Base-by-base conservation (phyloP, 257 asterid genomes). In the Forsythia viridissima region DNA sequence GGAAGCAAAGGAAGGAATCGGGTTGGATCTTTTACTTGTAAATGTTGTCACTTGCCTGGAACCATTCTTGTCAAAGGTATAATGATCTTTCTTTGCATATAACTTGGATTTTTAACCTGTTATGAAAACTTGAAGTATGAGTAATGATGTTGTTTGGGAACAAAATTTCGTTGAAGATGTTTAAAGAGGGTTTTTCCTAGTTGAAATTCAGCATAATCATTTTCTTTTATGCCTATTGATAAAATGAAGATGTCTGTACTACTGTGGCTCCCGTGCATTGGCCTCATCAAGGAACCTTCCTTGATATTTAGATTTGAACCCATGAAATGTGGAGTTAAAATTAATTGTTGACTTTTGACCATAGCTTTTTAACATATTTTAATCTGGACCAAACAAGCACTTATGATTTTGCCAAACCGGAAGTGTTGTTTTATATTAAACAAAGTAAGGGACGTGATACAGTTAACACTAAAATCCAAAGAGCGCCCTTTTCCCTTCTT, bases 1-100 rank as follows among this genome's bases (percentile, higher is more conserved):
- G 75, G 99, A 95, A 84, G 99, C 99, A 38, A 84, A 90, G 46
- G 99, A 95, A 92, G 99, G 93, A 89, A 95, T 95, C 12, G 99
- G 99, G 34, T 80, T 95, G 86, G 94, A 92, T 87, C 97, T 97
- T 72, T 88, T 91, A 10, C 85, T 88, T 63, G 97, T 95, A 46
- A 91, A 91, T 82, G 86, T 93, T 20, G 92, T 93, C 21, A 87
- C 99, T 74, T 85, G 88, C 85, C 98, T 95, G 21, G 98, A 95
- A 77, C 99, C 98, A 0, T 95, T 93, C 96, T 85, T 92, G 77
- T 92, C 99, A 21, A 95, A 95, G 99, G 99, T 93, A 83, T 69
- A 39, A 41, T 1, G 37, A 48, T 61, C 12, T 67, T n/a, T 81
- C 68, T 43, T 75, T 15, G n/a, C 80, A 37, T 41, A 67, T 30